Evolutionary conservation across 345 rosid genomes (phyloP).

Genomic region (Salix koriyanagi): DNA sequence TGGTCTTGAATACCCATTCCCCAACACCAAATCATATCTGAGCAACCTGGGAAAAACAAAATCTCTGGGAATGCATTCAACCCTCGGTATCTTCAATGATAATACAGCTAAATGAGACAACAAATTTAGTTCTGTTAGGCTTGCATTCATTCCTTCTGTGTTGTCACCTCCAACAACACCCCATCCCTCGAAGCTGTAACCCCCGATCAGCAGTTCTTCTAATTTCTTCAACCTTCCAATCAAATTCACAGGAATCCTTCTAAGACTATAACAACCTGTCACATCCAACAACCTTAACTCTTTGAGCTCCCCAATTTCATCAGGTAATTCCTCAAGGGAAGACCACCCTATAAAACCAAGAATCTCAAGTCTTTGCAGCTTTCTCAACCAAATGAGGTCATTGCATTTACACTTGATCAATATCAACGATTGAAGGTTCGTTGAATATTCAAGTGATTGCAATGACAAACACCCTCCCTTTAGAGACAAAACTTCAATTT

Average conservation of each 20-base stretch:
- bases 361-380: not conserved
- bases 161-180: too few species aligned
- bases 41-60: too few species aligned
- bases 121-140: too few species aligned
- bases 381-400: not conserved
- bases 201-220: too few species aligned
- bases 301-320: not conserved
- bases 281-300: not conserved
- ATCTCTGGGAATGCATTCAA: too few species aligned
- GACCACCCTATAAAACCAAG: not conserved
- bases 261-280: fast-evolving
- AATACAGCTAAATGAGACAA: too few species aligned
- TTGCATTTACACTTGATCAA: not conserved
- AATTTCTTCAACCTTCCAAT: too few species aligned
- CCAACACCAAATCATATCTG: too few species aligned
- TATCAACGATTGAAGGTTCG: not conserved
- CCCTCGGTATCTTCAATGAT: too few species aligned
- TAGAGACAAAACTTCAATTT: not conserved
- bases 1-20: fast-evolving
- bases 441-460: not conserved
- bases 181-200: fast-evolving
- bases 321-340: not conserved
- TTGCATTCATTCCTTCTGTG: too few species aligned
- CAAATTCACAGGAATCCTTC: too few species aligned
- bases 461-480: not conserved